phyloP scores from a whole-genome alignment of 179 eudicot species.

The Camellia oleifera region DNA sequence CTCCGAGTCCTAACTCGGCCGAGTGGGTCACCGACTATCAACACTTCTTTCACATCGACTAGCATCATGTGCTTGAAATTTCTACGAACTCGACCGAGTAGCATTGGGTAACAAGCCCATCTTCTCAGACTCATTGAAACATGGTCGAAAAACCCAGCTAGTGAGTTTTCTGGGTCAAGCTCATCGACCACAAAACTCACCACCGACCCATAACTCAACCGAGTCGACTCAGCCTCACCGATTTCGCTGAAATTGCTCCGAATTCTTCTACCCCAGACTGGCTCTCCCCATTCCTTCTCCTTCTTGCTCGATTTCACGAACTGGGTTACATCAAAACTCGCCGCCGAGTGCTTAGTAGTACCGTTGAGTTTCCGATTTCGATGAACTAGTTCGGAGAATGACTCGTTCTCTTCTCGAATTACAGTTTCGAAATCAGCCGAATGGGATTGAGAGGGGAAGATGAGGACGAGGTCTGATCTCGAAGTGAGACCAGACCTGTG shows the following conservation, averaged over 20 bases:
- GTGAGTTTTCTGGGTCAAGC: slow-evolving; percentile 81
- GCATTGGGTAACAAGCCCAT: slow-evolving; percentile 91
- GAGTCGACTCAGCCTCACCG: slow-evolving; percentile 35
- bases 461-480: slow-evolving; percentile 43
- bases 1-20: slow-evolving; percentile 42
- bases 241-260: slow-evolving; percentile 20
- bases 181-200: slow-evolving; percentile 67
- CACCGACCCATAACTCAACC: slow-evolving; percentile 78
- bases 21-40: slow-evolving; percentile 70
- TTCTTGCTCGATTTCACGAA: slow-evolving; percentile 36
- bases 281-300: slow-evolving; percentile 36
- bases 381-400: slow-evolving; percentile 36
- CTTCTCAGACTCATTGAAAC: slow-evolving; percentile 62
- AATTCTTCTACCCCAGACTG: slow-evolving; percentile 51
- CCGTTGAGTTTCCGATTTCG: slow-evolving; percentile 12
- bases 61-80: slow-evolving; percentile 65
- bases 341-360: slow-evolving; percentile 5
- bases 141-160: slow-evolving; percentile 72
- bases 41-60: slow-evolving; percentile 47
- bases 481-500: slow-evolving; percentile 42
- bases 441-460: slow-evolving; percentile 28
- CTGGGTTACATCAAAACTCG: slow-evolving; percentile 35
- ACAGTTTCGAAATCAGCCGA: slow-evolving; percentile 14
- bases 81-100: slow-evolving; percentile 68
- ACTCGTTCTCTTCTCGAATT: slow-evolving; percentile 37